Evolutionary conservation across 1,284 basidiomycete genomes (phyloP).

Genomic region (Xerocomus nothofagi): DNA sequence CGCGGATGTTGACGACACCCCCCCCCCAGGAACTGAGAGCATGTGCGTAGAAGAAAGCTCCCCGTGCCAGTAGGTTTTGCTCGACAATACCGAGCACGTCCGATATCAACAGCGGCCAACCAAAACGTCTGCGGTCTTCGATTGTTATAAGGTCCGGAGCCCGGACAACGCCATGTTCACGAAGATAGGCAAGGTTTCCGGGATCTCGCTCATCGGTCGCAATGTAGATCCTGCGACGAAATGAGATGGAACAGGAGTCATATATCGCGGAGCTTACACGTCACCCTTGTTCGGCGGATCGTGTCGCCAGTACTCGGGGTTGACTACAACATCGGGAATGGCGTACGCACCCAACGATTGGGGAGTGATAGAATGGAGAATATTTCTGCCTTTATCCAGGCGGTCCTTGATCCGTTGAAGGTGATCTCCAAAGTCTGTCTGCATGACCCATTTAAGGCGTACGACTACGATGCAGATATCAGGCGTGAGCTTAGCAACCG

Average conservation of each 20-base stretch:
- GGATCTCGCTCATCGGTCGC: conserved; percentile 49
- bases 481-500: conserved; percentile 24
- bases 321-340: conserved; percentile 29
- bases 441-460: conserved; percentile 41
- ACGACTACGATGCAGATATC: conserved; percentile 26
- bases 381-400: conserved; percentile 35
- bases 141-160: conserved; percentile 43
- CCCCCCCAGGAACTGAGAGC: conserved; percentile 45
- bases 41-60: conserved; percentile 48
- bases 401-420: conserved; percentile 39
- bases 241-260: conserved; percentile 4
- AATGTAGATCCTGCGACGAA: conserved; percentile 42
- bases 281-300: conserved; percentile 26
- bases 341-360: conserved; percentile 30
- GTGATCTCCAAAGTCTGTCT: conserved; percentile 36
- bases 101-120: conserved; percentile 45
- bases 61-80: conserved; percentile 42
- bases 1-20: conserved; percentile 43
- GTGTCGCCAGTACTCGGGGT: conserved; percentile 18
- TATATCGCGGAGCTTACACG: conserved; percentile 19
- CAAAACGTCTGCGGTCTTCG: conserved; percentile 43
- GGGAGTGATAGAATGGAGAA: conserved; percentile 26
- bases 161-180: conserved; percentile 34
- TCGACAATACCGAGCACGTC: conserved; percentile 49
- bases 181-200: conserved; percentile 38